Conservation (phyloP, 164 flowering plant genomes). For the Stephania cephalantha region DNA sequence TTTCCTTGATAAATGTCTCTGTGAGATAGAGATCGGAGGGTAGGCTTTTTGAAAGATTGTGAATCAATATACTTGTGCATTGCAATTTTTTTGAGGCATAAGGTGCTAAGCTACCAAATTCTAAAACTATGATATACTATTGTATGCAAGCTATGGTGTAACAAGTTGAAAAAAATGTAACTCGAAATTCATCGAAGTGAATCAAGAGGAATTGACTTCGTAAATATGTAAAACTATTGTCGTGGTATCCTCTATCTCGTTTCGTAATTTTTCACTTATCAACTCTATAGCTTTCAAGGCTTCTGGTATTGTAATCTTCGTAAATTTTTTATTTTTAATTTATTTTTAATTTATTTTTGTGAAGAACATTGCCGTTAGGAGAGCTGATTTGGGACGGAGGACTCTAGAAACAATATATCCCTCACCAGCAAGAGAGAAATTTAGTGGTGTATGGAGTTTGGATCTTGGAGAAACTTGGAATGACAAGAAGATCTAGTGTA, state of each 20-base stretch:
- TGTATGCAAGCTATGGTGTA: background rate
- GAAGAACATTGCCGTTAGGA: constrained; percentile 90
- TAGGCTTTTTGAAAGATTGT: background rate
- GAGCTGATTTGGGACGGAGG: constrained; percentile 73
- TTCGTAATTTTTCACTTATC: background rate
- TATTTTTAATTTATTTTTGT: constrained; percentile 6
- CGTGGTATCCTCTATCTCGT: background rate
- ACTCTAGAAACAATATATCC: constrained; percentile 72
- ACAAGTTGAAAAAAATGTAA: background rate
- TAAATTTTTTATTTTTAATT: background rate
- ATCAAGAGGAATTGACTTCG: background rate
- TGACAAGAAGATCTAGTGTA: constrained; percentile 25
- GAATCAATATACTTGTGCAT: background rate
- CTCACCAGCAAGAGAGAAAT: constrained; percentile 24
- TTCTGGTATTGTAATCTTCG: background rate
- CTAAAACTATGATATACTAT: background rate
- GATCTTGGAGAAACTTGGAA: constrained; percentile 60
- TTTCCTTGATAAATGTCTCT: background rate
- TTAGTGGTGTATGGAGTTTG: constrained; percentile 54
- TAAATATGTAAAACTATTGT: background rate
- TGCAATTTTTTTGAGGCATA: background rate
- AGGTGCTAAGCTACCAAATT: background rate
- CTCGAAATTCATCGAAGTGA: background rate
- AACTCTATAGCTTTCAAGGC: background rate
- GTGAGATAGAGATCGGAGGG: background rate